phyloP scores from a whole-genome alignment of 306 rosid genomes.

The Rosa lucieae region DNA sequence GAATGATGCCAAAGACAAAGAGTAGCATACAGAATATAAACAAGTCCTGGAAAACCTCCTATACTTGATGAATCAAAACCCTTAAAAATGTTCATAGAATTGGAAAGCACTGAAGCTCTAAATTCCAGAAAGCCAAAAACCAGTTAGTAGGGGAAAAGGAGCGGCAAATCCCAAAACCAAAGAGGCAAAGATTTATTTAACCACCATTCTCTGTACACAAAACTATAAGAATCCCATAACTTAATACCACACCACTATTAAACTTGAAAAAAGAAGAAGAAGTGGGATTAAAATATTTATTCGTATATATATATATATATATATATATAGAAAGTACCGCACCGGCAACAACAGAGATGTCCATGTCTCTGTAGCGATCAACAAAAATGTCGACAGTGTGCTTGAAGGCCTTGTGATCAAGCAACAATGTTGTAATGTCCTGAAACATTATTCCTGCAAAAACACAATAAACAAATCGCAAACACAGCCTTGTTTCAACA shows the following conservation, averaged over 20 bases:
- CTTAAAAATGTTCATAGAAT: neutral
- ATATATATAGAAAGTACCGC: constrained; percentile 5
- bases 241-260: constrained; percentile 7
- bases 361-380: constrained; percentile 98
- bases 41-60: neutral
- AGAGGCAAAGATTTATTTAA: too few species aligned
- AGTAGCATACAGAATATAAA: neutral
- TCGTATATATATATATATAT: too few species aligned
- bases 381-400: constrained; percentile 93
- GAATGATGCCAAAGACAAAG: neutral
- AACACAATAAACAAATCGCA: constrained; percentile 7
- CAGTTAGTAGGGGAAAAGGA: neutral
- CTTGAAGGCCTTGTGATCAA: constrained; percentile 94
- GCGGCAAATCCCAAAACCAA: neutral
- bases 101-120: neutral
- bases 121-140: neutral
- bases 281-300: neutral
- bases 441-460: constrained; percentile 94
- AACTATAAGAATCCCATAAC: neutral
- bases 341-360: constrained; percentile 97
- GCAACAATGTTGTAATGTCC: constrained; percentile 96
- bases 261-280: neutral
- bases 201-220: neutral
- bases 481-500: constrained; percentile 19
- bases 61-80: neutral